Percentiles rank a stretch among this genome's conserved stretches.
These are phyloP conservation scores for Sanghuangporus sanghuang DNA, from an alignment of 1,284 basidiomycete species.

Conservation along the genomic window DNA sequence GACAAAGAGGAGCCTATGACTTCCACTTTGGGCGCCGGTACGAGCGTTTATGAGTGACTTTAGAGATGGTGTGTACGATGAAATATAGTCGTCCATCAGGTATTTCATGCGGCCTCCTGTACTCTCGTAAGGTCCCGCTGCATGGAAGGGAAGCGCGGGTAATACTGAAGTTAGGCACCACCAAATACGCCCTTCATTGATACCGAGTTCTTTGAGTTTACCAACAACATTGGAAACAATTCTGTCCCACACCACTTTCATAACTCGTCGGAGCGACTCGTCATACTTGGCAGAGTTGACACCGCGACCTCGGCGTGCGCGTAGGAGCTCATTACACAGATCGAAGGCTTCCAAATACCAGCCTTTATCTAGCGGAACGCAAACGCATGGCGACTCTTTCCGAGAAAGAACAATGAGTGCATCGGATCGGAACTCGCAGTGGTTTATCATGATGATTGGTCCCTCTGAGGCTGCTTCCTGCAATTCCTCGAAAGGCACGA, in stretches of 20 bases:
- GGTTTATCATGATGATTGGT: slow-evolving; percentile 7
- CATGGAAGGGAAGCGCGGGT: slow-evolving; percentile 34
- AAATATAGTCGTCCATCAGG: slow-evolving; percentile 29
- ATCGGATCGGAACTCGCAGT: slow-evolving; percentile 2
- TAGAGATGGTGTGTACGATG: slow-evolving; percentile 36
- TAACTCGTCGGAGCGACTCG: slow-evolving; percentile 18
- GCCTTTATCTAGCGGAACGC: background rate
- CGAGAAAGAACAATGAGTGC: background rate
- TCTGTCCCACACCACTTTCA: slow-evolving; percentile 30
- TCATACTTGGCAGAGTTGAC: slow-evolving; percentile 8
- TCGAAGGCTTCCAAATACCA: background rate
- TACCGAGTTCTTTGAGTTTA: slow-evolving; percentile 18
- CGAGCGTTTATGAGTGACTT: slow-evolving; percentile 25
- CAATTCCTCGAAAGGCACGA: slow-evolving; percentile 2
- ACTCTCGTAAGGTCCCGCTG: background rate
- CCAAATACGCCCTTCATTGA: slow-evolving; percentile 31
- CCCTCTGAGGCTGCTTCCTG: slow-evolving; percentile 13
- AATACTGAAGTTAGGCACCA: slow-evolving; percentile 38
- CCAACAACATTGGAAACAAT: slow-evolving; percentile 29
- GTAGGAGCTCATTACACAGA: background rate
- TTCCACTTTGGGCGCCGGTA: background rate
- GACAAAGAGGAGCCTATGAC: background rate
- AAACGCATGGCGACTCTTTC: background rate
- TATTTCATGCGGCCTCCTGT: background rate
- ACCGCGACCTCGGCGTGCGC: background rate